Evolutionary conservation across 225 moss, liverwort and hornwort genomes (phyloP).

Genomic region (Takakia lepidozioides): DNA sequence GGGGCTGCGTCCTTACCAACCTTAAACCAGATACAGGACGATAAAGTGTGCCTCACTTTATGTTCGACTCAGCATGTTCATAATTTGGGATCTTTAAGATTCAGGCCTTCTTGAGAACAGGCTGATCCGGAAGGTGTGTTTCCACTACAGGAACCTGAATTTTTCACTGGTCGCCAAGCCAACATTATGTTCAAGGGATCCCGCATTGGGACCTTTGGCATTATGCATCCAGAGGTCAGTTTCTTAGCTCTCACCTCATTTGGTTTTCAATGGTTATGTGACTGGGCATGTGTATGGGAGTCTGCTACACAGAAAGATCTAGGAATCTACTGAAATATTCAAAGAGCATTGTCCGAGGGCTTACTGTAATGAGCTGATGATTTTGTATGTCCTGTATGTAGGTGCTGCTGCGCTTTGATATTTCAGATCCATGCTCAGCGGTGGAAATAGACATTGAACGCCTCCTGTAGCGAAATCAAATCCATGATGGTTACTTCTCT

Average conservation of each 20-base stretch:
- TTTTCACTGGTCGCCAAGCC: constrained; percentile 86
- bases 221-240: constrained; percentile 77
- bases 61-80: neutral
- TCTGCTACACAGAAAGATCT: too few relatives aligned
- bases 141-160: constrained; percentile 70
- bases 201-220: constrained; percentile 78
- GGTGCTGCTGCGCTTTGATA: constrained; percentile 88
- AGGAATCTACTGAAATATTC: too few relatives aligned
- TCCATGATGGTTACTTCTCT: too few relatives aligned
- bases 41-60: neutral
- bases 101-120: too few relatives aligned
- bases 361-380: neutral
- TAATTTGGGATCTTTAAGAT: neutral
- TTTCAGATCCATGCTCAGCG: constrained; percentile 88
- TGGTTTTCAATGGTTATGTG: neutral
- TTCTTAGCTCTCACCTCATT: neutral
- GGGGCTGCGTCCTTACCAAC: too few relatives aligned
- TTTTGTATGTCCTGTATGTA: constrained; percentile 15
- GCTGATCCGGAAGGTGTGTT: neutral
- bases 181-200: constrained; percentile 48
- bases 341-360: neutral
- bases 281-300: neutral
- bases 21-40: too few relatives aligned
- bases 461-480: too few relatives aligned
- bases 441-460: constrained; percentile 77